A percentile compares a stretch with the other conserved stretches of the same genome.
phyloP scores from a whole-genome alignment of 108 stramenopile species.

The Mediolabrus comicus region DNA sequence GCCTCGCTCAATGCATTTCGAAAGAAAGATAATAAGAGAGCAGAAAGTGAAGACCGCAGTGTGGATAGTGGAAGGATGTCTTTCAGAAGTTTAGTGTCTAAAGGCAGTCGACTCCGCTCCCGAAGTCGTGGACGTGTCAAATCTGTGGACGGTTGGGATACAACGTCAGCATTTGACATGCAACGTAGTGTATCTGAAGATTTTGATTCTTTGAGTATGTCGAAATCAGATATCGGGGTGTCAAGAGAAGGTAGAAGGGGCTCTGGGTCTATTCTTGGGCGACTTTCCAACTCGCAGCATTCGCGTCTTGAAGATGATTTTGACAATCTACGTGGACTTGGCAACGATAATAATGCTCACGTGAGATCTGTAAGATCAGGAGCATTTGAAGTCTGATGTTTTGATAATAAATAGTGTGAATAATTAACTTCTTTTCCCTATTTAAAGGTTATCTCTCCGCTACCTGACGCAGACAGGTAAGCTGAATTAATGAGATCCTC shows the following conservation, averaged over 20 bases:
- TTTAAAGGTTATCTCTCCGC: background rate
- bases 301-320: too few relatives aligned
- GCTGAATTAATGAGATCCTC: background rate
- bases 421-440: background rate
- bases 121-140: background rate
- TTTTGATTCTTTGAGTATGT: too few relatives aligned
- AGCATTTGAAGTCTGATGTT: background rate
- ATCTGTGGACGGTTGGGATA: background rate
- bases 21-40: constrained; percentile 1
- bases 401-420: background rate
- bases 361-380: background rate
- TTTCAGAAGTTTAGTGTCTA: background rate
- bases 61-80: background rate
- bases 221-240: too few relatives aligned
- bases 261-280: too few relatives aligned
- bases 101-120: background rate
- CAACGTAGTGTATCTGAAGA: too few relatives aligned
- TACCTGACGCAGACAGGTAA: background rate
- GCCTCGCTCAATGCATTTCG: constrained; percentile 27
- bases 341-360: background rate
- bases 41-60: background rate
- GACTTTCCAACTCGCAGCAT: too few relatives aligned
- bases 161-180: too few relatives aligned
- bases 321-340: background rate
- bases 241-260: too few relatives aligned